A percentile compares a stretch with the other conserved stretches of the same genome.
Evolutionary conservation across 352 stramenopile genomes (phyloP).

Genomic region (Pythium dissotocum): DNA sequence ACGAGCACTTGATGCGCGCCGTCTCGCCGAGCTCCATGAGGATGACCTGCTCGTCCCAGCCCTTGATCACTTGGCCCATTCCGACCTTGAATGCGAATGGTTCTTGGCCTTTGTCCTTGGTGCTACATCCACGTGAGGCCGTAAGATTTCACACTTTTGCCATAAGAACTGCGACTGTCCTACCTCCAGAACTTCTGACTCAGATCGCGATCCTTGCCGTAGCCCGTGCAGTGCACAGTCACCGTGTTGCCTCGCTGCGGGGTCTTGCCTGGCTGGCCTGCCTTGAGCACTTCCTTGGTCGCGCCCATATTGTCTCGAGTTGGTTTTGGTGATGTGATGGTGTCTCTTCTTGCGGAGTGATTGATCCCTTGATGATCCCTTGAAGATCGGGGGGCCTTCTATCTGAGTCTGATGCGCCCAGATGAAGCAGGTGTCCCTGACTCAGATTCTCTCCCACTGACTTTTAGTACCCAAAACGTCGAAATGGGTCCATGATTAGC

Average conservation of each 20-base stretch:
- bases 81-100: conserved; percentile 94
- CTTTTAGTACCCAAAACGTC: conserved; percentile 2
- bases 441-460: conserved; percentile 1
- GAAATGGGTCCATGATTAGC: background rate
- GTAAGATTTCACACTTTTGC: too few species aligned
- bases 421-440: background rate
- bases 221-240: conserved; percentile 85
- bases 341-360: background rate
- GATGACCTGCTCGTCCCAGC: conserved; percentile 94
- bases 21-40: conserved; percentile 89
- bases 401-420: background rate
- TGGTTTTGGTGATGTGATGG: background rate
- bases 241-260: conserved; percentile 63
- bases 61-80: conserved; percentile 93
- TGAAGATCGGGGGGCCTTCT: background rate
- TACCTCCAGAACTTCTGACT: conserved; percentile 93
- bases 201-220: conserved; percentile 71
- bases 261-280: conserved; percentile 47
- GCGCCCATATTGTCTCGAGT: conserved; percentile 41
- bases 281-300: conserved; percentile 59
- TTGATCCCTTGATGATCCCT: background rate
- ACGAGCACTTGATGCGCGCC: conserved; percentile 90
- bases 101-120: conserved; percentile 93
- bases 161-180: too few species aligned
- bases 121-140: conserved; percentile 36